phyloP scores from a whole-genome alignment of 108 stramenopile genomes.

The Nitzschia putrida region DNA sequence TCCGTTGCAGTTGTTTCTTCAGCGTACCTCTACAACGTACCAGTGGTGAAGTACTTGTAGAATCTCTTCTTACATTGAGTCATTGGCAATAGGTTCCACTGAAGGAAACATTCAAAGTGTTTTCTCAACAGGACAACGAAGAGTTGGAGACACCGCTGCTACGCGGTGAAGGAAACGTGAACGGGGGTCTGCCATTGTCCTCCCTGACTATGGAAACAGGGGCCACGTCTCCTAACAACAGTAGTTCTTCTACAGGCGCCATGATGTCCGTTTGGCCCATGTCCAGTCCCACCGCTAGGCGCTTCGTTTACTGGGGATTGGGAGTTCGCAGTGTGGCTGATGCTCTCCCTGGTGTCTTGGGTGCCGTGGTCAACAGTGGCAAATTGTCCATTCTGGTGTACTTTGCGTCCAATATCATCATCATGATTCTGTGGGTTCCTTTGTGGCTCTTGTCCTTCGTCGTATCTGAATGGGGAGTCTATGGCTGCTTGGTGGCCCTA shows the following conservation, averaged over 20 bases:
- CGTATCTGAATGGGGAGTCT: constrained; percentile 72
- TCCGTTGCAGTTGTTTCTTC: too few species aligned
- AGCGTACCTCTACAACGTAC: too few species aligned
- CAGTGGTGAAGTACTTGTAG: too few species aligned
- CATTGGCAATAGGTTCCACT: too few species aligned
- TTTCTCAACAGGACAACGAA: constrained; percentile 14
- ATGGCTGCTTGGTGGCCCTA: constrained; percentile 21
- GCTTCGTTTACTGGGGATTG: constrained; percentile 7
- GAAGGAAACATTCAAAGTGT: constrained; percentile 14
- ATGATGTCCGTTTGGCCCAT: constrained; percentile 14
- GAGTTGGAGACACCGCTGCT: constrained; percentile 25
- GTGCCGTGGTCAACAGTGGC: constrained; percentile 45
- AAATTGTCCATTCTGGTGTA: constrained; percentile 43
- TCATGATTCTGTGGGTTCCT: constrained; percentile 56
- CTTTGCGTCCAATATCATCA: constrained; percentile 33
- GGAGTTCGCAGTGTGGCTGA: constrained; percentile 47
- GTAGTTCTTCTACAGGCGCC: not conserved
- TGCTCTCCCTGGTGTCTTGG: constrained; percentile 37
- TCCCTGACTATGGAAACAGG: constrained; percentile 13
- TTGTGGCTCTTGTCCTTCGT: constrained; percentile 53
- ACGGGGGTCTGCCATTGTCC: not conserved
- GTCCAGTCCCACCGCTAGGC: constrained; percentile 5
- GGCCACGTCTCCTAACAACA: not conserved
- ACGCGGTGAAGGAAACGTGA: constrained; percentile 4
- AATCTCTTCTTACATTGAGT: too few species aligned